Percentiles rank a stretch among this genome's conserved stretches.
These are phyloP conservation scores for Tolypocladium sp. DNA, from an alignment of 2,329 filamentous ascomycete genomes.

Conservation along the genomic window DNA sequence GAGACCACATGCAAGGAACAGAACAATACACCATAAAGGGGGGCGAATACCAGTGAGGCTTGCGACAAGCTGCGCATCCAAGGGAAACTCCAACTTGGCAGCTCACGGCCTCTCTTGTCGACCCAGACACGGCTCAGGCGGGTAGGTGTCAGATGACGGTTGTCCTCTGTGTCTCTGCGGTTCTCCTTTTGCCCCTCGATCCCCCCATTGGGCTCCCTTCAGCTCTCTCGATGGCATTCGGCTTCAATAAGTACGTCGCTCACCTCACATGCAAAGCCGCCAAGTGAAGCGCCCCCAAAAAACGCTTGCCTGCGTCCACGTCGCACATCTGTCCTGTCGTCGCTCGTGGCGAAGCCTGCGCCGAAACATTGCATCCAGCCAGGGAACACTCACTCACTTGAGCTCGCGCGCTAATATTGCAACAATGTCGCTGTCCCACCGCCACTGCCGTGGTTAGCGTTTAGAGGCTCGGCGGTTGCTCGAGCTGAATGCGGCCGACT, in stretches of 20 bases:
- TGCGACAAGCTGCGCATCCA: too few species aligned
- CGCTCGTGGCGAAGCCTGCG: neutral
- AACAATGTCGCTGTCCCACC: neutral
- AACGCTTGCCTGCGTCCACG: neutral
- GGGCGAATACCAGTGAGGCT: too few species aligned
- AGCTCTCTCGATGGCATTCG: neutral
- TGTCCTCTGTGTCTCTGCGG: neutral
- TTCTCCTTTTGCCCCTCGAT: neutral
- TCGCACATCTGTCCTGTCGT: neutral
- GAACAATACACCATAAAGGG: too few species aligned
- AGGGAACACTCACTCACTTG: neutral
- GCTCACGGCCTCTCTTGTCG: too few species aligned
- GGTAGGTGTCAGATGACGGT: neutral
- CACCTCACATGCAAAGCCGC: neutral
- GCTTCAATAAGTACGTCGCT: neutral
- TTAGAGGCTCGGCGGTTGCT: neutral
- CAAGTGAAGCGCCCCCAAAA: neutral
- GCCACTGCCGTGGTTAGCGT: neutral
- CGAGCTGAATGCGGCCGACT: neutral
- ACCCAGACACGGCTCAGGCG: too few species aligned
- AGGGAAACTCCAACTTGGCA: too few species aligned
- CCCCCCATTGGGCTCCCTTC: neutral
- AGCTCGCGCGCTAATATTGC: neutral
- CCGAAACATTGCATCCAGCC: neutral
- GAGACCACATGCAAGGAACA: too few species aligned